Evolutionary conservation across 257 asterid species (phyloP).

Genomic region (Forsythia suspensa): DNA sequence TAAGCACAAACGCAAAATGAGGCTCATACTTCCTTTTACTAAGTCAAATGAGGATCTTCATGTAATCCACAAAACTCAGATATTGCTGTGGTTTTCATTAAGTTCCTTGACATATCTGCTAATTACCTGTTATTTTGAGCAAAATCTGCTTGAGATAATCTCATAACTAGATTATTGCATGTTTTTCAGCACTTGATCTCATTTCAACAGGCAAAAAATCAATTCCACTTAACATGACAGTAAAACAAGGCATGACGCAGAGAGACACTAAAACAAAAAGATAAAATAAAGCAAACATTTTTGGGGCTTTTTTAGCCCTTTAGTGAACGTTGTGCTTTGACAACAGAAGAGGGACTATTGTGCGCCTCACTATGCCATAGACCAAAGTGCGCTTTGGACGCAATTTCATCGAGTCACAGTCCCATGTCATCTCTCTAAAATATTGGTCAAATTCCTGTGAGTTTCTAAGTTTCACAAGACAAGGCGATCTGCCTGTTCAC

Average conservation of each 20-base stretch:
- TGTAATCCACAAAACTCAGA: neutral
- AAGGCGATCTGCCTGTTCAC: slow-evolving; percentile 11
- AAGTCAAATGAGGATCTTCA: neutral
- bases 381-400: neutral
- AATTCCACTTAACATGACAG: neutral
- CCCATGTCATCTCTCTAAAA: neutral
- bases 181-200: neutral
- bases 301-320: too few species aligned
- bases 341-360: neutral
- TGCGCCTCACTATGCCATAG: neutral
- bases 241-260: neutral
- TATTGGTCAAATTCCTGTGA: neutral
- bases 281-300: neutral
- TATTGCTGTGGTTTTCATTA: neutral
- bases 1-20: neutral
- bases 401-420: neutral
- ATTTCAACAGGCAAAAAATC: neutral
- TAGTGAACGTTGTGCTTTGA: too few species aligned
- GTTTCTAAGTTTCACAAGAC: neutral
- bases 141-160: neutral
- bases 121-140: neutral
- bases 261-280: neutral
- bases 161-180: neutral
- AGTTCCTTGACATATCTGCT: neutral
- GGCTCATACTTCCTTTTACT: neutral